Percentiles rank a stretch among this genome's conserved stretches.
Evolutionary conservation across 306 rosid species (phyloP).

Genomic region (Comarum palustre): DNA sequence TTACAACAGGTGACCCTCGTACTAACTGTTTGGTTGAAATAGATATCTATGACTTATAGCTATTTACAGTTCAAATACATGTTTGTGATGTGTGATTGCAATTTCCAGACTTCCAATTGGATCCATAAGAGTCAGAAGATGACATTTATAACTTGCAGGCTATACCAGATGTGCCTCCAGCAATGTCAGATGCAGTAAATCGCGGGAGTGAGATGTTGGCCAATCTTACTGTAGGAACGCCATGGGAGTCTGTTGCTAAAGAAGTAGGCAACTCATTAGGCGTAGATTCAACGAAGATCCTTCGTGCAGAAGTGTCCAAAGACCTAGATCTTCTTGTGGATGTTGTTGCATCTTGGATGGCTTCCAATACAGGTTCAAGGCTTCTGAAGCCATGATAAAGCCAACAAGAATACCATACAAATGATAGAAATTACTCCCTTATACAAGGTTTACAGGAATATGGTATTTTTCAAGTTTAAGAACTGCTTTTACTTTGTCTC

Average conservation of each 20-base stretch:
- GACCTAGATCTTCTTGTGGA: slow-evolving; percentile 77
- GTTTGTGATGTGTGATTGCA: not conserved
- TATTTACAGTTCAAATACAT: not conserved
- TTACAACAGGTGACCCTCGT: slow-evolving; percentile 71
- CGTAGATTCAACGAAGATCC: slow-evolving; percentile 50
- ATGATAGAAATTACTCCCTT: not conserved
- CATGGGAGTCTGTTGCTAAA: slow-evolving; percentile 91
- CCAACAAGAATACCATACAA: not conserved
- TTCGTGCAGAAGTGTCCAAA: slow-evolving; percentile 65
- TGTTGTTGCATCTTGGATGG: slow-evolving; percentile 72
- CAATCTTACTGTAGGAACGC: slow-evolving; percentile 71
- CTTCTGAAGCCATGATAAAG: slow-evolving; percentile 44
- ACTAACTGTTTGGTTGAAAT: not conserved
- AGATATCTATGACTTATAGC: not conserved
- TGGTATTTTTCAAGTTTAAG: not conserved
- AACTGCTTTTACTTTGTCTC: not conserved
- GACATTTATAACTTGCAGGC: slow-evolving; percentile 51
- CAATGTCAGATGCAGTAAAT: slow-evolving; percentile 92
- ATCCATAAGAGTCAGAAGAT: not conserved
- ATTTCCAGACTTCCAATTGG: not conserved
- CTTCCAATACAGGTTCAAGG: slow-evolving; percentile 68
- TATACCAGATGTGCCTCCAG: slow-evolving; percentile 90
- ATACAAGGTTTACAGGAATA: not conserved
- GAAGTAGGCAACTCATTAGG: slow-evolving; percentile 85
- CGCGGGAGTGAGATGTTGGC: slow-evolving; percentile 83